phyloP scores from a whole-genome alignment of 768 basidiomycete species.

The Serendipita vermifera region DNA sequence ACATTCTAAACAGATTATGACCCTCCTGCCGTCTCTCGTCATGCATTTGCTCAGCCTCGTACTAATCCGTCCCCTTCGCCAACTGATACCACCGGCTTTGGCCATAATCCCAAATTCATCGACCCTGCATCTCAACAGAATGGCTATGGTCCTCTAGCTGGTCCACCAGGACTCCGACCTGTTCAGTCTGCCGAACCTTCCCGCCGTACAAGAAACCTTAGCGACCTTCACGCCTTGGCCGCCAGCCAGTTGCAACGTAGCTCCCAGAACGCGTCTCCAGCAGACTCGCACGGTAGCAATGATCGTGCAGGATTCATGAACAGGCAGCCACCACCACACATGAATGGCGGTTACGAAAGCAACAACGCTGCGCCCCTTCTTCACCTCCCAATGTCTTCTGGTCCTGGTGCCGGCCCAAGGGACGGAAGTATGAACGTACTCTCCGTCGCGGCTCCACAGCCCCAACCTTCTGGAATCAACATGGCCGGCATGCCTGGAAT shows the following conservation, averaged over 20 bases:
- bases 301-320: neutral
- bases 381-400: neutral
- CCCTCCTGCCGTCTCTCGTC: neutral
- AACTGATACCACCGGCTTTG: neutral
- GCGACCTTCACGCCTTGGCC: neutral
- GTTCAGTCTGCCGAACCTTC: constrained; percentile 5
- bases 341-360: no score
- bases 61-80: neutral
- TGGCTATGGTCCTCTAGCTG: neutral
- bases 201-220: constrained; percentile 2
- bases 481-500: neutral
- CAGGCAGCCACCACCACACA: neutral
- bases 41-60: constrained; percentile 2
- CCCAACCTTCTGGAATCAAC: neutral
- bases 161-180: neutral
- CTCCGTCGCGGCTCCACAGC: neutral
- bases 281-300: neutral
- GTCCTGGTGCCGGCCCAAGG: neutral
- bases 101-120: neutral
- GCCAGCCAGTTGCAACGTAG: neutral
- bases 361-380: neutral
- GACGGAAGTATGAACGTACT: constrained; percentile 1
- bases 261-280: neutral
- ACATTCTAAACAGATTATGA: neutral
- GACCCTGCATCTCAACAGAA: neutral